Percentiles rank a stretch among this genome's conserved stretches.
Conservation (phyloP, 495 filamentous ascomycete species). For the Xylaria nigripes region DNA sequence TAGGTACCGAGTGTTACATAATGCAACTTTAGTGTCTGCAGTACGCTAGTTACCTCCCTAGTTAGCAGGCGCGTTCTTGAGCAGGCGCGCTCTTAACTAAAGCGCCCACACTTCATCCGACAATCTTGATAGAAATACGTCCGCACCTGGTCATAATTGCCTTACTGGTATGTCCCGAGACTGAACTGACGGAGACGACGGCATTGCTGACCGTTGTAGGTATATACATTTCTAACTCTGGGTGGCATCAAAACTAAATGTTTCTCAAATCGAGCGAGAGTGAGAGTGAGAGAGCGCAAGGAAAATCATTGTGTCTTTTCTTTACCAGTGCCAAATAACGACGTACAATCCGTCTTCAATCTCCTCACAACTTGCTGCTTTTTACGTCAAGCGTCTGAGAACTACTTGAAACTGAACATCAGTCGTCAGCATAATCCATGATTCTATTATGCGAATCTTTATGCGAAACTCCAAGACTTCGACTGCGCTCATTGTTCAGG, state of each 20-base stretch:
- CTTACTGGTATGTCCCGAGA: too few relatives aligned
- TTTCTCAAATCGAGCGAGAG: not conserved
- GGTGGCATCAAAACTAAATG: not conserved
- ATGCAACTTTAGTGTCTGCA: too few relatives aligned
- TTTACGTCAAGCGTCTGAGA: not conserved
- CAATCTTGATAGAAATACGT: too few relatives aligned
- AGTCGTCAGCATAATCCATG: conserved; percentile 4
- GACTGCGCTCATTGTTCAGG: conserved; percentile 3
- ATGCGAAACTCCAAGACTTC: conserved; percentile 7
- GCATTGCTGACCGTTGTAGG: not conserved
- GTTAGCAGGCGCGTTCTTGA: too few relatives aligned
- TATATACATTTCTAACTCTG: not conserved
- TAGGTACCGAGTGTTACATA: too few relatives aligned
- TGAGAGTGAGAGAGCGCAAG: not conserved
- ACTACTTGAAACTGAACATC: too few relatives aligned
- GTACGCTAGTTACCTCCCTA: too few relatives aligned
- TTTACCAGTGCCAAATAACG: too few relatives aligned
- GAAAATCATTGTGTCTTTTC: not conserved
- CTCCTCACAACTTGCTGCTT: not conserved
- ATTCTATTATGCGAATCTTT: conserved; percentile 1
- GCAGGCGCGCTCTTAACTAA: too few relatives aligned
- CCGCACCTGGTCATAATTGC: too few relatives aligned
- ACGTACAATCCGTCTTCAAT: not conserved
- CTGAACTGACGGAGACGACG: too few relatives aligned
- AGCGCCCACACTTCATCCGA: too few relatives aligned